Evolutionary conservation across 2,329 filamentous ascomycete genomes (phyloP).

Genomic region (Cytospora schulzeri): DNA sequence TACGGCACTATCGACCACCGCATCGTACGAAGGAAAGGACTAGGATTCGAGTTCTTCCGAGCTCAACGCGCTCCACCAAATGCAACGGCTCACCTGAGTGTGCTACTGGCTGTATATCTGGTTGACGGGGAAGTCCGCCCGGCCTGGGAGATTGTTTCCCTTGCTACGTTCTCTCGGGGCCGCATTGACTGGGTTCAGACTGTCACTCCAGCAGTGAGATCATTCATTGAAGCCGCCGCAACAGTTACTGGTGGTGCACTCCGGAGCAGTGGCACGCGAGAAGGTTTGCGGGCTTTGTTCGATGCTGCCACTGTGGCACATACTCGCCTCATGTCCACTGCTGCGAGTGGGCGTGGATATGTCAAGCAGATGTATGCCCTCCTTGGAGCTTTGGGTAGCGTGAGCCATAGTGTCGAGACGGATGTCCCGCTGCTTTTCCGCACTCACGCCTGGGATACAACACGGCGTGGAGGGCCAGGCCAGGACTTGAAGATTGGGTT

Average conservation of each 20-base stretch:
- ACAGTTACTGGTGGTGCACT: background rate
- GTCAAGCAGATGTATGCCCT: slow-evolving; percentile 28
- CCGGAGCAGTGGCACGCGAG: background rate
- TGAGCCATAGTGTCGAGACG: background rate
- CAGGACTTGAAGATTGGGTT: slow-evolving; percentile 31
- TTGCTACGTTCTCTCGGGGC: slow-evolving; percentile 19
- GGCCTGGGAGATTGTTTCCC: slow-evolving; percentile 28
- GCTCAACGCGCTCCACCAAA: slow-evolving; percentile 19
- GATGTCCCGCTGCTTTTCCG: slow-evolving; percentile 22
- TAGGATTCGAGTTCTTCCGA: slow-evolving; percentile 22
- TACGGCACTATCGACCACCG: slow-evolving; percentile 24
- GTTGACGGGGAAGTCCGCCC: slow-evolving; percentile 25
- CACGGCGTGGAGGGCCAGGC: slow-evolving; percentile 24
- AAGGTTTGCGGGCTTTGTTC: background rate
- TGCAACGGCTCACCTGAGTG: slow-evolving; percentile 25
- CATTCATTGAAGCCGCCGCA: slow-evolving; percentile 21
- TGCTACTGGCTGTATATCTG: slow-evolving; percentile 24
- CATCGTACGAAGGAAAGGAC: slow-evolving; percentile 2
- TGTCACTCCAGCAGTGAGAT: slow-evolving; percentile 21
- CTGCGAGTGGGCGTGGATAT: slow-evolving; percentile 15
- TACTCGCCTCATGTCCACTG: slow-evolving; percentile 12
- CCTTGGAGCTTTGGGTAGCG: background rate
- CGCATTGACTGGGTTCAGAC: slow-evolving; percentile 30
- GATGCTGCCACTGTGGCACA: slow-evolving; percentile 3
- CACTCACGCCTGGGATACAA: slow-evolving; percentile 27